Evolutionary conservation across 1,139 yeast genomes (phyloP).

Genomic region (Candida sp.): DNA sequence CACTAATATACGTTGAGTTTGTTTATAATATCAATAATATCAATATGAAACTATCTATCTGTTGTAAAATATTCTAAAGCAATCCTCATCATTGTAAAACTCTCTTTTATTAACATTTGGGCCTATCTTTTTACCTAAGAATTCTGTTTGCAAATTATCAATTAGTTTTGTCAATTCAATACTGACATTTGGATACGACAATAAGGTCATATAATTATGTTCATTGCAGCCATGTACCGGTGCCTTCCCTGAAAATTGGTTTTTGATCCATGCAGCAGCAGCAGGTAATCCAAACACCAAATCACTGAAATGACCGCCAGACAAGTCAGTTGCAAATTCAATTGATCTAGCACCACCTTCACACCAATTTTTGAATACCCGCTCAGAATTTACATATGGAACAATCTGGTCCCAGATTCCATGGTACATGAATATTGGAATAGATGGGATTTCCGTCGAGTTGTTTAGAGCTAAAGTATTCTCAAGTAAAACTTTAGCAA

Average conservation of each 20-base stretch:
- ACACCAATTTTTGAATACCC: neutral
- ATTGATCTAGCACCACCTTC: slow-evolving; percentile 15
- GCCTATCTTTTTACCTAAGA: neutral
- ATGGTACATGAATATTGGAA: slow-evolving; percentile 2
- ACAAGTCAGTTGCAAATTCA: slow-evolving; percentile 23
- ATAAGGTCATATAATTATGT: slow-evolving; percentile 5
- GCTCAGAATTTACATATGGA: neutral
- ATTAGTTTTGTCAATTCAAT: neutral
- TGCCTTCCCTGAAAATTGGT: slow-evolving; percentile 14
- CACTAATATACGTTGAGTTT: too few species aligned
- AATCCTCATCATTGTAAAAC: neutral
- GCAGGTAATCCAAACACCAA: slow-evolving; percentile 25
- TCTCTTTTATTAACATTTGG: neutral
- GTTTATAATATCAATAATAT: neutral
- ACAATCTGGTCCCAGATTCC: slow-evolving; percentile 3
- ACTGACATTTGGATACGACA: neutral
- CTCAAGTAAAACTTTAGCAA: neutral
- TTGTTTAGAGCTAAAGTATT: slow-evolving; percentile 1
- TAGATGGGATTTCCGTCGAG: neutral
- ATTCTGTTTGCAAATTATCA: neutral
- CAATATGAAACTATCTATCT: neutral
- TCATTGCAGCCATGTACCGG: slow-evolving; percentile 26
- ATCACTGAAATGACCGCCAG: slow-evolving; percentile 27
- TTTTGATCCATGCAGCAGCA: slow-evolving; percentile 23
- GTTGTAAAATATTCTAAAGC: neutral